These are phyloP conservation scores for Clavispora carvajalis DNA, from an alignment of 805 yeast genomes.

Conservation along the genomic window DNA sequence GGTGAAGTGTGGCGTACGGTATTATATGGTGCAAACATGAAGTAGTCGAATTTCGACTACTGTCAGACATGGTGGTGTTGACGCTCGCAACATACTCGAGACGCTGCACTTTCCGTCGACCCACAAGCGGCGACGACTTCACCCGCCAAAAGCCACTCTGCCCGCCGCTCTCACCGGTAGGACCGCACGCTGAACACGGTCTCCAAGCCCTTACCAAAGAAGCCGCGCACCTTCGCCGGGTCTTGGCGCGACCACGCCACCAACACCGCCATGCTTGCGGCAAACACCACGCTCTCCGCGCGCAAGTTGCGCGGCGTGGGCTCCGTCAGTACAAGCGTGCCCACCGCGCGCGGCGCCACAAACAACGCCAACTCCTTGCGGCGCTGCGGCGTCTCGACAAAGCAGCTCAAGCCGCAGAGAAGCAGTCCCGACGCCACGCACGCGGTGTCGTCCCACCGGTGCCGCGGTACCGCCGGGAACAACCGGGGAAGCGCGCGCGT, in stretches of 20 bases:
- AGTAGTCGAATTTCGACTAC: too few species aligned
- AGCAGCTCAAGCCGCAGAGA: slow-evolving; percentile 38
- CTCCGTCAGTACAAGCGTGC: slow-evolving; percentile 26
- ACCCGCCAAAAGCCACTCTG: neutral
- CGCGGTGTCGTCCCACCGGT: slow-evolving; percentile 33
- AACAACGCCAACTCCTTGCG: slow-evolving; percentile 45
- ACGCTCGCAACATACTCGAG: too few species aligned
- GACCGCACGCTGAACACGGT: slow-evolving; percentile 10
- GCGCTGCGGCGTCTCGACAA: slow-evolving; percentile 35
- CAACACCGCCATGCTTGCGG: slow-evolving; percentile 30
- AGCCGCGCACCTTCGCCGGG: slow-evolving; percentile 29
- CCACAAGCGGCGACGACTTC: too few species aligned
- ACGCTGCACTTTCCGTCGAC: too few species aligned
- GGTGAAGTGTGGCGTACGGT: too few species aligned
- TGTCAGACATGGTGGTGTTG: too few species aligned
- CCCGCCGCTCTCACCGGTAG: neutral
- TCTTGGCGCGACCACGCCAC: slow-evolving; percentile 28
- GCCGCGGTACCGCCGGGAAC: slow-evolving; percentile 30
- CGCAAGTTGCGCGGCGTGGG: slow-evolving; percentile 20
- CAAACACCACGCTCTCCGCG: slow-evolving; percentile 27
- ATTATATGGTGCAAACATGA: too few species aligned
- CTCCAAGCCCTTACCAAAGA: slow-evolving; percentile 31
- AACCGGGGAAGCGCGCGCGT: slow-evolving; percentile 34
- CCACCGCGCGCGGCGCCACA: slow-evolving; percentile 39
- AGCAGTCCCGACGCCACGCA: slow-evolving; percentile 39